Evolutionary conservation across 148 eudicot genomes (phyloP), one percentile per base, ranked within the genome.

Genomic region (Rheum nobile): DNA sequence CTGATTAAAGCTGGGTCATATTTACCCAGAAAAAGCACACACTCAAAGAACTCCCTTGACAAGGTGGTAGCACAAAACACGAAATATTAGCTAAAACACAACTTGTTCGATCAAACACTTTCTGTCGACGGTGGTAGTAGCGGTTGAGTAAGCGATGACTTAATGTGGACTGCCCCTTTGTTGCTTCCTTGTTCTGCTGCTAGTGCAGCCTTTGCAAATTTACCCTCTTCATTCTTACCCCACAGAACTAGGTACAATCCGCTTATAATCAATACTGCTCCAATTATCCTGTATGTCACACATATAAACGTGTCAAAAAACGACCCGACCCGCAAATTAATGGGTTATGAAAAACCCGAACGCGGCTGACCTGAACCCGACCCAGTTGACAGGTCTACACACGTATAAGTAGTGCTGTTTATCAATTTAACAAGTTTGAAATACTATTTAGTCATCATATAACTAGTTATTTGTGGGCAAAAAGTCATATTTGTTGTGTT

Each of bases 171-270:
- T 29, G 83, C 26, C 16, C 85, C 47, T 68, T 89, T 85, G 85
- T 42, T 84, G 87, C 78, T 84, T 9, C 85, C 80, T 29, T 85
- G 88, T 77, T 88, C 91, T 46, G 91, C n/a, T 78, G 82, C 88
- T 73, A 89, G 80, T 75, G 85, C 83, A 4, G 85, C 85, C 88
- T 81, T 88, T 73, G 88, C 82, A 42, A 90, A 88, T 68, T 96
- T 96, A 26, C 80, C 86, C 75, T 96, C 99, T 79, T 85, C 88
- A 71, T 74, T 96, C 80, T 96, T 96, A 13, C 99, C 99, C 97
- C 99, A 96, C 41, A 96, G 80, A 35, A 96, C 99, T 37, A 92
- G 78, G 85, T 96, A 96, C 78, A 96, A 59, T 69, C 99, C 99
- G 6, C 89, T 22, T 84, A 96, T 90, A 83, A 96, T 96, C 87